Conservation (phyloP, 257 asterid genomes). For the Petunia secreta region DNA sequence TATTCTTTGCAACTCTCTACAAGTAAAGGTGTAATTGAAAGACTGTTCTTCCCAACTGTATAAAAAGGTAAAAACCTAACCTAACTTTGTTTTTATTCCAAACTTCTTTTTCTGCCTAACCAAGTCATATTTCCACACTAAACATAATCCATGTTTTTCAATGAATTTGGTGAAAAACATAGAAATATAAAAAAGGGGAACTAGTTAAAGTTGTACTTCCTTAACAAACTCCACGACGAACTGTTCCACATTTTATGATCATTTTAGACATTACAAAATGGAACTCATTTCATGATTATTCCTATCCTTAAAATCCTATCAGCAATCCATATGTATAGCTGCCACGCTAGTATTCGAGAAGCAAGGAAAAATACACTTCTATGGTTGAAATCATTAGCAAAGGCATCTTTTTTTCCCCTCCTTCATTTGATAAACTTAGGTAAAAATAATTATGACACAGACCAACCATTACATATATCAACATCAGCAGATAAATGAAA, state of each 20-base stretch:
- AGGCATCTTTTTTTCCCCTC: background rate
- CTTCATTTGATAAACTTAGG: background rate
- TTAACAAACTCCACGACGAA: background rate
- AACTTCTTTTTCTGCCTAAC: conserved; percentile 3
- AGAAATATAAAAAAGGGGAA: conserved; percentile 25
- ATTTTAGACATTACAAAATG: too few species aligned
- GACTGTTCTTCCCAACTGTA: conserved; percentile 22
- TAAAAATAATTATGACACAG: background rate
- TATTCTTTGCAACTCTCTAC: conserved; percentile 22
- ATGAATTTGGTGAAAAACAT: conserved; percentile 37
- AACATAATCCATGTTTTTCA: conserved; percentile 1
- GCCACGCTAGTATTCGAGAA: too few species aligned
- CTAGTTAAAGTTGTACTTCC: background rate
- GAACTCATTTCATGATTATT: too few species aligned
- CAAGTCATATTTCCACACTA: conserved; percentile 15
- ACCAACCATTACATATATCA: background rate
- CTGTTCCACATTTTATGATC: background rate
- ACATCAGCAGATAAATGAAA: background rate
- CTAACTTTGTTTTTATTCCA: conserved; percentile 14
- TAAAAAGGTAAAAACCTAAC: conserved; percentile 19
- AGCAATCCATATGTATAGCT: too few species aligned
- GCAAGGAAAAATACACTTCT: too few species aligned
- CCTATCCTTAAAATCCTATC: too few species aligned
- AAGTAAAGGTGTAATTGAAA: conserved; percentile 22
- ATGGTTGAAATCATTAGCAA: background rate